phyloP scores from a whole-genome alignment of 768 basidiomycete species.

The Gloeostereum incarnatum region DNA sequence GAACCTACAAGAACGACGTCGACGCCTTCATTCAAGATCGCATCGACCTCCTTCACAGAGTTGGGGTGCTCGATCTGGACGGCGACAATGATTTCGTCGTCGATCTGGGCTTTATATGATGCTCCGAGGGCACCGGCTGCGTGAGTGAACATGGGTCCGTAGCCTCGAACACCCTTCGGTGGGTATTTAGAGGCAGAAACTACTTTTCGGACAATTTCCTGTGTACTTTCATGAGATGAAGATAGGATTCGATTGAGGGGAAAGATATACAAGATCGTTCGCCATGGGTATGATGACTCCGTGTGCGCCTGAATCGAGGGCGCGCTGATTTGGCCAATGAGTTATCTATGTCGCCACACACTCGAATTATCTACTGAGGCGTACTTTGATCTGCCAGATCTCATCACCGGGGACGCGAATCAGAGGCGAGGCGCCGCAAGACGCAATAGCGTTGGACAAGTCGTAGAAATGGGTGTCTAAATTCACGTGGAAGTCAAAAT shows the following conservation, averaged over 20 bases:
- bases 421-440: constrained; percentile 29
- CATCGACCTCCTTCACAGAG: constrained; percentile 13
- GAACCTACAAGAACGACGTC: constrained; percentile 14
- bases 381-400: constrained; percentile 37
- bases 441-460: constrained; percentile 22
- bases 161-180: constrained; percentile 13
- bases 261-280: constrained; percentile 10
- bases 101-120: constrained; percentile 10
- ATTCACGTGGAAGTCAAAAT: background rate
- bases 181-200: constrained; percentile 15
- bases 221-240: too few relatives aligned
- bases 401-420: constrained; percentile 42
- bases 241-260: background rate
- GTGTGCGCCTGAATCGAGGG: constrained; percentile 36
- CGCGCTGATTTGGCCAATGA: constrained; percentile 23
- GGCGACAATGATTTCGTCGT: constrained; percentile 10
- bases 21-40: constrained; percentile 14
- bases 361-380: background rate
- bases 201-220: constrained; percentile 16
- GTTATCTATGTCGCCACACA: background rate
- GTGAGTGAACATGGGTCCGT: constrained; percentile 17
- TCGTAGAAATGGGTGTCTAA: constrained; percentile 15
- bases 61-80: constrained; percentile 17
- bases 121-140: constrained; percentile 13
- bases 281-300: constrained; percentile 24